A percentile compares a stretch with the other conserved stretches of the same genome.
Conservation (phyloP, 305 asterid species). For the Nicotiana rustica region DNA sequence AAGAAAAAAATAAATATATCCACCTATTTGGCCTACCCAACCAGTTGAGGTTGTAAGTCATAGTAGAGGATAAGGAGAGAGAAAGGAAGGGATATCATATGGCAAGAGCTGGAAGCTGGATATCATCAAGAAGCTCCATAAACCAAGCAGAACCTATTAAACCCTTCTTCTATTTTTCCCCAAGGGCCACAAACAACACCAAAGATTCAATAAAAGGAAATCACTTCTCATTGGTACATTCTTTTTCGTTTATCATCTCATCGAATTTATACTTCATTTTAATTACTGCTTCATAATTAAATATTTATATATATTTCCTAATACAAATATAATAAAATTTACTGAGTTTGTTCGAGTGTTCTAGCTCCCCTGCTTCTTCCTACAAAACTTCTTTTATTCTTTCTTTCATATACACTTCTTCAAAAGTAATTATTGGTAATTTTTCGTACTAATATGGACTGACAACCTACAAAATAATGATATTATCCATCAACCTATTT, state of each 20-base stretch:
- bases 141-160: slow-evolving; percentile 37
- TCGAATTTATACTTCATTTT: no score
- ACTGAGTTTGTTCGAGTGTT: no score
- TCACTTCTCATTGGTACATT: slow-evolving; percentile 33
- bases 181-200: slow-evolving; percentile 7
- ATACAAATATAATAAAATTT: no score
- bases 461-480: no score
- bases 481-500: no score
- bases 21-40: slow-evolving; percentile 25
- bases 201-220: slow-evolving; percentile 29
- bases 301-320: no score
- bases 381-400: background rate
- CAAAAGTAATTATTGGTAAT: background rate
- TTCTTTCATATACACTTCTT: background rate
- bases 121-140: slow-evolving; percentile 41
- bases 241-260: background rate
- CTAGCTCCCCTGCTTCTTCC: no score
- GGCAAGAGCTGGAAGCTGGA: slow-evolving; percentile 50
- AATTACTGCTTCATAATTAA: no score
- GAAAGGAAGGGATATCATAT: slow-evolving; percentile 36
- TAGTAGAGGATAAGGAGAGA: slow-evolving; percentile 28
- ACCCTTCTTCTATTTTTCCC: slow-evolving; percentile 14
- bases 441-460: background rate
- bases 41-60: no score
- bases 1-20: background rate